Percentiles rank a stretch among this genome's conserved stretches.
These are phyloP conservation scores for Pythium chondricola DNA, from an alignment of 352 stramenopile species.

Conservation along the genomic window DNA sequence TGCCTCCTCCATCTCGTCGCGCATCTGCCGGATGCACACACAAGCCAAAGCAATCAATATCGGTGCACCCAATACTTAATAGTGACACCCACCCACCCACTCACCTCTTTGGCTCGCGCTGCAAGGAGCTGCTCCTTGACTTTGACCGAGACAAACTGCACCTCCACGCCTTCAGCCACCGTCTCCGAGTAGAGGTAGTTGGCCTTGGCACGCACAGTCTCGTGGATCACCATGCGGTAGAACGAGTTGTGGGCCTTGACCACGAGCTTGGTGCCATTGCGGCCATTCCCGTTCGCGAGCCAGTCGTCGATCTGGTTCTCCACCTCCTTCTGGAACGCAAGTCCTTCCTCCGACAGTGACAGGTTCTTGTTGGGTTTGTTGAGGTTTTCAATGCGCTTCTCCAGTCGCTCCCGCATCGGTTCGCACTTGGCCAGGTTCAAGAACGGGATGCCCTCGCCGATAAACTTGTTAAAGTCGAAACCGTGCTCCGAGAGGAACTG, in stretches of 20 bases:
- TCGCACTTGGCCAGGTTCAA: conserved; percentile 50
- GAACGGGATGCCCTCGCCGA: conserved; percentile 76
- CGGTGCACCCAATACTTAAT: background rate
- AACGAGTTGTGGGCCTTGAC: conserved; percentile 62
- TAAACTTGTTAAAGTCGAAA: conserved; percentile 88
- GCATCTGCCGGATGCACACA: too few relatives aligned
- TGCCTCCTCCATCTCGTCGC: conserved; percentile 53
- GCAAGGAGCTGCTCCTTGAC: conserved; percentile 59
- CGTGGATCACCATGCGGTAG: conserved; percentile 69
- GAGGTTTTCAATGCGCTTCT: conserved; percentile 53
- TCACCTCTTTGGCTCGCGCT: conserved; percentile 29
- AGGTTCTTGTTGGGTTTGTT: conserved; percentile 54
- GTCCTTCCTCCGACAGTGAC: conserved; percentile 37
- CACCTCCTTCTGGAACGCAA: conserved; percentile 28
- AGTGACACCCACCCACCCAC: background rate
- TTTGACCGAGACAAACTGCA: conserved; percentile 57
- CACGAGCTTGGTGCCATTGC: conserved; percentile 47
- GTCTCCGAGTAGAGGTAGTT: conserved; percentile 61
- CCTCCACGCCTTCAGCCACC: conserved; percentile 35
- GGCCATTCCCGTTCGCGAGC: conserved; percentile 33
- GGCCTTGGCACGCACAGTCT: conserved; percentile 45
- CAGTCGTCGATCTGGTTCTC: conserved; percentile 42
- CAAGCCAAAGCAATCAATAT: background rate
- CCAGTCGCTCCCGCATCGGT: conserved; percentile 39
- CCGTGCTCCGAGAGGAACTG: conserved; percentile 78